Conservation (phyloP, 768 basidiomycete genomes). For the Gymnopilus junonius region DNA sequence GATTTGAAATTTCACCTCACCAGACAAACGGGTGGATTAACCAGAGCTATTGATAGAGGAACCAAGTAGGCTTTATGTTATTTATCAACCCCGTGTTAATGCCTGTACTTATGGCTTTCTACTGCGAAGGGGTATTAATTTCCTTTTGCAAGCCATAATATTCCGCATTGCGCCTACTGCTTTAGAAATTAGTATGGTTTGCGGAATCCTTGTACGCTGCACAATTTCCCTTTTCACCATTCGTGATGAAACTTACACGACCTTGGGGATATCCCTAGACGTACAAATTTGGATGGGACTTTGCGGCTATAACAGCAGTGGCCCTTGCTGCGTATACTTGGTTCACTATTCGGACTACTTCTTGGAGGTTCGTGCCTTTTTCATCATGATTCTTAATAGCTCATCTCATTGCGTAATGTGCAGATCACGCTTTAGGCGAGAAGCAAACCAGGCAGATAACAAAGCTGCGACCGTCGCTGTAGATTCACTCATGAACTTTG, state of each 20-base stretch:
- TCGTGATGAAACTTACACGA: background rate
- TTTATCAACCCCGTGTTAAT: no score
- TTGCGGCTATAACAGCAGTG: constrained; percentile 85
- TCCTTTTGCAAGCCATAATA: constrained; percentile 89
- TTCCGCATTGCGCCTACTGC: constrained; percentile 97
- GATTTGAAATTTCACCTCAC: constrained; percentile 93
- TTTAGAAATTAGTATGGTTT: constrained; percentile 94
- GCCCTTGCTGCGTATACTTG: constrained; percentile 93
- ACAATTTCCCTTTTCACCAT: background rate
- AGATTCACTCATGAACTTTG: constrained; percentile 96
- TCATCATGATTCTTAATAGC: background rate
- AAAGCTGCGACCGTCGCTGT: constrained; percentile 93
- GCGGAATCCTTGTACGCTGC: constrained; percentile 85
- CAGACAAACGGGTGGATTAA: constrained; percentile 94
- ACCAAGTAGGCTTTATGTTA: constrained; percentile 97
- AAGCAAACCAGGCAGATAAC: constrained; percentile 97
- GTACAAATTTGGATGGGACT: constrained; percentile 97
- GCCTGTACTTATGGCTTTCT: background rate
- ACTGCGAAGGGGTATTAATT: constrained; percentile 84
- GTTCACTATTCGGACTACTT: constrained; percentile 96
- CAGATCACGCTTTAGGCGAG: constrained; percentile 90
- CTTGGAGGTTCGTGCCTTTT: constrained; percentile 75
- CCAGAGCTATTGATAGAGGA: constrained; percentile 95
- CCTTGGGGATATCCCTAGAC: constrained; percentile 53
- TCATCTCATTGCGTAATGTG: background rate